Evolutionary conservation across 1,284 basidiomycete species (phyloP), one percentile per base, ranked within the genome.

Genomic region (Apiotrichum montevideense): DNA sequence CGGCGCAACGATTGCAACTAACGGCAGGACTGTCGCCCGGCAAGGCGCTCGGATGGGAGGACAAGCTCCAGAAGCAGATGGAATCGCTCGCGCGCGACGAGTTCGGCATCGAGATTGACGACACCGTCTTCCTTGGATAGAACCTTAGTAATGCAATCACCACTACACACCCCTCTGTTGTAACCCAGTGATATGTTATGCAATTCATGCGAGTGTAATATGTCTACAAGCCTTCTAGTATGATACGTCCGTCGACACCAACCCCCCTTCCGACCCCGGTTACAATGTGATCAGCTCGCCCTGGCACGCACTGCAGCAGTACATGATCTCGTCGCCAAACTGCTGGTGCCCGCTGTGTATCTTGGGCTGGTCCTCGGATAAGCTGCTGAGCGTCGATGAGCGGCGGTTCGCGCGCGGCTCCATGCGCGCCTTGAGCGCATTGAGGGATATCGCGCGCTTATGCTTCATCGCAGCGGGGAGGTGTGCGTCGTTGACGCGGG

Each of bases 381-480:
- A 35, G 9, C 29, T 43, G 33, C 46, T 41, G 21, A 61, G 54
- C 40, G n/a, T 35, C 50, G 15, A 21, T 11, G 42, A 35, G 29
- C n/a, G 45, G 37, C 14, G 52, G 21, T 21, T 13, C n/a, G 6
- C 35, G 3, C 58, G 35, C n/a, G 55, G 51, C 32, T 59, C 87
- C 72, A 94, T 92, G 45, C 90, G 83, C 33, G 88, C 90, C 71
- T 90, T 91, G 53, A 94, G 83, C 83, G 92, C 91, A 67, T 85
- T 85, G 59, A 94, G 77, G 71, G 88, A 90, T 59, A 90, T 84
- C 66, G 86, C 84, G 52, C 90, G 85, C 70, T 91, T 91, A 74
- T 92, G 89, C 41, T 84, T 79, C 35, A 87, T 86, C 69, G 88
- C 85, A 0, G 86, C 82, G 1, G 87, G 85, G 45, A 93, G 79